Conservation (phyloP, 148 eudicot genomes). For the Amaranthus cruentus region DNA sequence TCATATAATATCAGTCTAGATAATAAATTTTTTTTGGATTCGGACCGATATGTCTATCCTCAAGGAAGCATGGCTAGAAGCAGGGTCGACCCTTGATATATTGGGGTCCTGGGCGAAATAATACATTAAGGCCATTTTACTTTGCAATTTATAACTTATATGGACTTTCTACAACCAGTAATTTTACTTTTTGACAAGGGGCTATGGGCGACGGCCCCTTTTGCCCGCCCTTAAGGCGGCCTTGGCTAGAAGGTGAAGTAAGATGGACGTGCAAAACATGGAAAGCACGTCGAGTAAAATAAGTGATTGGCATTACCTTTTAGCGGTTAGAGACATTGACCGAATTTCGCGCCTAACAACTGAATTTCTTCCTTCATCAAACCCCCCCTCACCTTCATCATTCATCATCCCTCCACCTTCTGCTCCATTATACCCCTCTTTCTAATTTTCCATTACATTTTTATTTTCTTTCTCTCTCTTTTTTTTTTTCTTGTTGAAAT, state of each 20-base stretch:
- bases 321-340: slow-evolving; percentile 14
- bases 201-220: too few relatives aligned
- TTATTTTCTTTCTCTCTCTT: neutral
- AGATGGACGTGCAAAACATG: slow-evolving; percentile 29
- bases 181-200: too few relatives aligned
- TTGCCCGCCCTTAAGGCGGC: too few relatives aligned
- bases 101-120: too few relatives aligned
- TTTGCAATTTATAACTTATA: too few relatives aligned
- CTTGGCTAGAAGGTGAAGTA: neutral
- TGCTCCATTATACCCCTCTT: neutral
- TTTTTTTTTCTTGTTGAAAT: neutral
- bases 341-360: slow-evolving; percentile 38
- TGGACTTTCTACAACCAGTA: too few relatives aligned
- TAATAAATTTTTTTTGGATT: too few relatives aligned
- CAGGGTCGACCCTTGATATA: too few relatives aligned
- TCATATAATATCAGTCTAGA: too few relatives aligned
- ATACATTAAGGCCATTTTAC: too few relatives aligned
- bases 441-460: neutral
- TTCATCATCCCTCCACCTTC: neutral
- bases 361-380: slow-evolving; percentile 6
- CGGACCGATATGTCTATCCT: too few relatives aligned
- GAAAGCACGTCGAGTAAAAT: slow-evolving; percentile 19
- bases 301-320: neutral
- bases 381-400: neutral
- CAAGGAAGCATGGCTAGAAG: too few relatives aligned